These are phyloP conservation scores for Ballota nigra DNA, from an alignment of 257 asterid species.

Conservation along the genomic window DNA sequence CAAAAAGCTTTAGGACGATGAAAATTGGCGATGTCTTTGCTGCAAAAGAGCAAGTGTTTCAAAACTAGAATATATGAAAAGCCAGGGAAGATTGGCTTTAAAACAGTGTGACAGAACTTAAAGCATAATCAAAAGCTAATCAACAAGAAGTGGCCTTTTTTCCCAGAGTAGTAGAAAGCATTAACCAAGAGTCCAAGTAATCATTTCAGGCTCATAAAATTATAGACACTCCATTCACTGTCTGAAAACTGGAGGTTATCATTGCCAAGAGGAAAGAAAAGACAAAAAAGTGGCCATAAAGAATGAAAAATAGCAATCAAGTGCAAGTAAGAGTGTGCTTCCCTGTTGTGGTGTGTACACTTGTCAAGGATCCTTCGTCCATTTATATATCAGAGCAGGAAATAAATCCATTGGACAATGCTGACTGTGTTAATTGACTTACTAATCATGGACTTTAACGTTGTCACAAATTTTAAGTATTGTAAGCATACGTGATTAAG, in stretches of 20 bases:
- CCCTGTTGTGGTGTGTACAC: neutral
- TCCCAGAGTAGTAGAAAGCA: neutral
- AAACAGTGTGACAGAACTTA: slow-evolving; percentile 14
- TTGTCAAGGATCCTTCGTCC: neutral
- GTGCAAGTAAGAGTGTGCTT: neutral
- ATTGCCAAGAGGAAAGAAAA: too few relatives aligned
- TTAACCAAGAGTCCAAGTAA: neutral
- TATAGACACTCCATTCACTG: neutral
- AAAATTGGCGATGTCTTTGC: slow-evolving; percentile 95
- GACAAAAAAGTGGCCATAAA: neutral
- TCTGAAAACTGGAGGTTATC: neutral
- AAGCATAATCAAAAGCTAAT: slow-evolving; percentile 19
- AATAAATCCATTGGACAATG: neutral
- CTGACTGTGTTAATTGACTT: neutral
- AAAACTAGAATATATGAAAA: slow-evolving; percentile 28
- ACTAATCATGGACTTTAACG: neutral
- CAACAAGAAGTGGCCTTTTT: neutral
- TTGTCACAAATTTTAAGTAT: neutral
- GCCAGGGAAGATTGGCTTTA: slow-evolving; percentile 3
- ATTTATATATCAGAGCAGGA: neutral
- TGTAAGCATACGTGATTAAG: neutral
- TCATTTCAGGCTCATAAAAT: slow-evolving; percentile 11
- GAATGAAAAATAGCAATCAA: neutral
- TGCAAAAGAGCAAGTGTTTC: slow-evolving; percentile 45
- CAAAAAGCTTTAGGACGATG: slow-evolving; percentile 96